Base-by-base conservation (phyloP, 257 asterid genomes). In the Hygrophila difformis region DNA sequence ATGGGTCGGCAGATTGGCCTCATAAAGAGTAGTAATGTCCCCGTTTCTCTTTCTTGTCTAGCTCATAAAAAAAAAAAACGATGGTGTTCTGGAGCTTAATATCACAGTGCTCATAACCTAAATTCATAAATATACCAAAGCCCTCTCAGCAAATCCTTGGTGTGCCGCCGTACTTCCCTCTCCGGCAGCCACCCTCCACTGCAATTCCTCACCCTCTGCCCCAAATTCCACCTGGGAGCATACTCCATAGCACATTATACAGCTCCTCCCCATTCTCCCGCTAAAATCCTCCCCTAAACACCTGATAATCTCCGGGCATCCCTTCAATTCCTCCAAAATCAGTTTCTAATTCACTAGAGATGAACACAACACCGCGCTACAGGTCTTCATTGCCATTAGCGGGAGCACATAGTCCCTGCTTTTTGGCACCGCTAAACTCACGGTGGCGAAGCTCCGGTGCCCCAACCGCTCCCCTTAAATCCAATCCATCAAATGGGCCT, bases 401-500 rank as follows among this genome's bases (percentile, higher is more conserved):
- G 73, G 81, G 34, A 68, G 63, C 19, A 42, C 21, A 4, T 55
- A 2, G 36, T 46, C 41, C 35, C 51, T 62, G 8, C 38, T 50
- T 43, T 55, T 73, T 22, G 67, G 61, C 39, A 59, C 28, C 6
- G 94, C 98, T 18, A 85, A 55, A 66, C 54, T 73, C 16, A 88
- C 95, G 42, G 66, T 73, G n/a, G 77, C 95, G 17, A 79, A 88
- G 57, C 86, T 82, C 20, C 98, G 94, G 38, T 64, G 84, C 0
- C 98, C 98, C 34, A 89, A 47, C 20, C 20, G 60, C 7, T 71
- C 70, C 28, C 91, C 92, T 19, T 93, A 81, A 65, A 67, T 44
- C 98, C 98, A 82, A 51, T 85, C 91, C 96, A 89, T 89, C 12
- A n/a, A n/a, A n/a, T n/a, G n/a, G n/a, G n/a, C n/a, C n/a, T n/a